A percentile compares a stretch with the other conserved stretches of the same genome.
Conservation (phyloP, 140 eudicot species). For the Cichorium intybus region DNA sequence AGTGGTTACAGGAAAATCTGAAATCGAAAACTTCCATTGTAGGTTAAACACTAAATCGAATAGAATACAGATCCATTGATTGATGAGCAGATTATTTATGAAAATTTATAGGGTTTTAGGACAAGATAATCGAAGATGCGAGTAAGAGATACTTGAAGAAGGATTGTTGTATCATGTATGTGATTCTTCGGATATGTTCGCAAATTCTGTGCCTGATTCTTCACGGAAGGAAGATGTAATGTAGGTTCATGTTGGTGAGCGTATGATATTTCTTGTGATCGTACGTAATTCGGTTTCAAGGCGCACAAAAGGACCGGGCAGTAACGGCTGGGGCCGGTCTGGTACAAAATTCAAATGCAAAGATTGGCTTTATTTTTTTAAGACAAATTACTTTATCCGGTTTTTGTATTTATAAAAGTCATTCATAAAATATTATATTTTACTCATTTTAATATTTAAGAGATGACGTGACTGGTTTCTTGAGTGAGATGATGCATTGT, state of each 20-base stretch:
- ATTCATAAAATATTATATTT: no score
- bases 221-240: background rate
- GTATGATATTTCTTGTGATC: background rate
- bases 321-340: background rate
- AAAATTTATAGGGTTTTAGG: constrained; percentile 9
- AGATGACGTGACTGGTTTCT: no score
- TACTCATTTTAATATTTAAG: no score
- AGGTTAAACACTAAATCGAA: constrained; percentile 1
- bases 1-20: constrained; percentile 4
- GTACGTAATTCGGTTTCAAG: background rate
- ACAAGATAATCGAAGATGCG: background rate
- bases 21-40: background rate
- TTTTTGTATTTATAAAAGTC: no score
- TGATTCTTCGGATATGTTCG: background rate
- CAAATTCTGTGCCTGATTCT: constrained; percentile 4
- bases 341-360: background rate
- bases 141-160: constrained; percentile 1
- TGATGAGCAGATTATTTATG: background rate
- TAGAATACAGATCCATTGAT: background rate
- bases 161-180: background rate
- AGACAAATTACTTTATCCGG: background rate
- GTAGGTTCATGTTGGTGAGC: background rate
- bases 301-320: background rate
- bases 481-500: no score
- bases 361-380: background rate